A percentile compares a stretch with the other conserved stretches of the same genome.
These are phyloP conservation scores for Chenopodium quinoa DNA, from an alignment of 148 eudicot genomes.

Conservation along the genomic window DNA sequence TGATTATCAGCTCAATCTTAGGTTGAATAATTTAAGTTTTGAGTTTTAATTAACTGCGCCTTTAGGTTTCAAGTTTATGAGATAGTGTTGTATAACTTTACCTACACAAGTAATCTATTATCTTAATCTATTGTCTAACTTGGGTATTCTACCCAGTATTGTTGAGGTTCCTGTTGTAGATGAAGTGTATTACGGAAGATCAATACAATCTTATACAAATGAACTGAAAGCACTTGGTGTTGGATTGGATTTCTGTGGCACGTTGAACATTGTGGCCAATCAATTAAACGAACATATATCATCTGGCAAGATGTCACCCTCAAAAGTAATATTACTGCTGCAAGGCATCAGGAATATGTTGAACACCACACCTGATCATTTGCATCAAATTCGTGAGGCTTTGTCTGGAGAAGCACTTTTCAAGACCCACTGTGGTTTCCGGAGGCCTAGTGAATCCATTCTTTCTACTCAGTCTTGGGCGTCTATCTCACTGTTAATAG, in stretches of 20 bases:
- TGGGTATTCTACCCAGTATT: conserved; percentile 5
- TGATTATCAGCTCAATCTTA: too few relatives aligned
- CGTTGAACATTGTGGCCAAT: neutral
- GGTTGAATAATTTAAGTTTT: too few relatives aligned
- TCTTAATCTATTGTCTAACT: neutral
- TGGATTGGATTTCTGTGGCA: neutral
- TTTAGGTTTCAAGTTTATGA: too few relatives aligned
- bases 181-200: conserved; percentile 13
- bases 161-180: conserved; percentile 9
- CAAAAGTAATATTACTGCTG: neutral
- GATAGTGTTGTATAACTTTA: too few relatives aligned
- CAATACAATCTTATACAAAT: neutral
- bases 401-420: conserved; percentile 11
- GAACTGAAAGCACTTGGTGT: conserved; percentile 18
- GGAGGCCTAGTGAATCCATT: conserved; percentile 18
- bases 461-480: conserved; percentile 27
- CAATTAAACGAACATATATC: neutral
- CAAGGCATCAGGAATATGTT: neutral
- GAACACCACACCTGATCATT: neutral
- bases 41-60: too few relatives aligned
- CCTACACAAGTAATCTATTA: too few relatives aligned
- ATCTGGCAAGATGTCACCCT: neutral
- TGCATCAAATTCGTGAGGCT: conserved; percentile 3
- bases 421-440: conserved; percentile 24
- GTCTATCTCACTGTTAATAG: conserved; percentile 27